Base-by-base conservation (phyloP, 345 rosid species). In the Stellera chamaejasme region DNA sequence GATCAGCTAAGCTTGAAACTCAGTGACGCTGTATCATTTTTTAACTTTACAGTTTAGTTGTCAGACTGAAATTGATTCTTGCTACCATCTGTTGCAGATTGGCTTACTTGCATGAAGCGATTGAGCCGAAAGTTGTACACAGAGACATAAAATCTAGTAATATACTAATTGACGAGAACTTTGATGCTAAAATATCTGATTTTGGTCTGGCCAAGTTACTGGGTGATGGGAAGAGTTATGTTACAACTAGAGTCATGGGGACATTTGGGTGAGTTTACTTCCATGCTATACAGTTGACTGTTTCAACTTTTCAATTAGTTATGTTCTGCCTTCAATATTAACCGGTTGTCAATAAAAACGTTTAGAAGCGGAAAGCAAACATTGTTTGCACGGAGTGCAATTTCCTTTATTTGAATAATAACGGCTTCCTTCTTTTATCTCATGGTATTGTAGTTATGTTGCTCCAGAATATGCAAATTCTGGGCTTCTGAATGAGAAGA, bases 381-480 rank as follows among this genome's bases (percentile, higher is more conserved):
- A 32, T 5, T 43, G 10, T 19, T 19, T 69, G 14, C 46, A 61
- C 59, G 39, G 23, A 10, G 42, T 53, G 16, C 45, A 56, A 28
- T 50, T 19, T 8, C 56, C 45, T n/a, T 50, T 44, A 57, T 15
- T 52, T 60, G 50, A 19, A 36, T 5, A 62, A 26, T 27, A 32
- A 36, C 26, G 27, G 43, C 44, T 64, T 59, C 23, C 45, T 58
- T 36, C 2, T 55, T 25, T 32, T 32, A 8, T 32, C 39, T 52
- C 49, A 66, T 55, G 55, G 50, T 66, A 55, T 11, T 71, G 47
- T 75, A 88, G 96, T 43, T 91, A 88, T 60, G 98, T 92, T 36
- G 98, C 98, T 15, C 98, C 98, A 10, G 95, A 92, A 73, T 92
- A 92, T 51, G 96, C 98, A 53, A 88, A 92, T 54, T 85, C 98